Evolutionary conservation across 495 filamentous ascomycete species (phyloP), one percentile per base, ranked within the genome.

Genomic region (Penicillium verhagenii): DNA sequence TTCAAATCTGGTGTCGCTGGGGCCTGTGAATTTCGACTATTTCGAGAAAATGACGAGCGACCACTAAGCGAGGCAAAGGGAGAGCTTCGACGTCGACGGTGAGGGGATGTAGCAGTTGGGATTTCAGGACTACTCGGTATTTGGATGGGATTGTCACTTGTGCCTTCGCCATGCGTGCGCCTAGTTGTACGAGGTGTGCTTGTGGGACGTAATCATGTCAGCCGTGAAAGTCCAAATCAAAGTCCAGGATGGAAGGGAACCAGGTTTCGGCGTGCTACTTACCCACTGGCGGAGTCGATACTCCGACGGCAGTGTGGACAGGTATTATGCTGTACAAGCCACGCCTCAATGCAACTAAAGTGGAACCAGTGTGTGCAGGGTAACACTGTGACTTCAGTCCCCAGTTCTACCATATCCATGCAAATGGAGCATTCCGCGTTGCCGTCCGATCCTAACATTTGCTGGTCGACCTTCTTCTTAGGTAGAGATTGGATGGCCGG

Each of bases 321-420:
- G 2, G 91, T 96, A 56, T 96, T 88, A 64, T 96, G 91, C 65
- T 94, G 87, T 61, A 79, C 82, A 26, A 97, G 70, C 92, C 92
- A 97, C 47, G 86, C 74, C 23, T 79, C 76, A 35, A 92, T 86
- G 60, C 92, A 96, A 13, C 80, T 72, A 45, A 80, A 85, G 64
- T 96, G 91, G 67, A 96, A 98, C 89, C 90, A 96, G 63, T 98
- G 94, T 3, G 79, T 86, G 72, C 94, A 98, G 2, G 92, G 92
- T 24, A 98, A 71, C 21, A 87, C 79, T 0, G 86, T 83, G 6
- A 94, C 89, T 66, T 92, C 85, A 21, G 86, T 87, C 13, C 84
- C 89, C 29, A 88, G 63, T 38, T 83, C 76, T 29, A 96, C 85
- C 2, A 89, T 80, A 51, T 97, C 93, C 79, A 97, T 97, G 65